A percentile compares a stretch with the other conserved stretches of the same genome.
Evolutionary conservation across 2,329 filamentous ascomycete genomes (phyloP).

Genomic region (Plenodomus lindquistii): DNA sequence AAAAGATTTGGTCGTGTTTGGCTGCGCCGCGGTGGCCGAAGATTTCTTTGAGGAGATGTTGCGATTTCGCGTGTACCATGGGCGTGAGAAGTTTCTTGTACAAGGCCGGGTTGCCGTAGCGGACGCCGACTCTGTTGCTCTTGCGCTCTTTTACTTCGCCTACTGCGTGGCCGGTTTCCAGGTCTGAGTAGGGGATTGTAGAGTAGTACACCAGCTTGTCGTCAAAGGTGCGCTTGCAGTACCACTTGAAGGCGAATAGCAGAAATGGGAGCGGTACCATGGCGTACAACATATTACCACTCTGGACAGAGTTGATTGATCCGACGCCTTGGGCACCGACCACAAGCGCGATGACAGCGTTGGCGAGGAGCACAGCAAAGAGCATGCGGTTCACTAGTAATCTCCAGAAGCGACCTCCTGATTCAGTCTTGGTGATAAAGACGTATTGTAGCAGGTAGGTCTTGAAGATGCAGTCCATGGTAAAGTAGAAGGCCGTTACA

Average conservation of each 20-base stretch:
- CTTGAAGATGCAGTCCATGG: constrained; percentile 83
- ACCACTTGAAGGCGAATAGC: constrained; percentile 81
- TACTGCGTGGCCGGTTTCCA: constrained; percentile 53
- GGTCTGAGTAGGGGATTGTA: constrained; percentile 55
- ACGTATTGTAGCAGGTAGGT: constrained; percentile 87
- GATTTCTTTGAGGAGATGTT: constrained; percentile 79
- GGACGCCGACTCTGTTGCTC: constrained; percentile 68
- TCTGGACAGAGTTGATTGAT: constrained; percentile 45
- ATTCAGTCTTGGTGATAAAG: constrained; percentile 95
- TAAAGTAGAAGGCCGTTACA: constrained; percentile 85
- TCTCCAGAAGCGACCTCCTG: constrained; percentile 89
- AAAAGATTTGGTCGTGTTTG: constrained; percentile 38
- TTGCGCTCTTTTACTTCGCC: constrained; percentile 34
- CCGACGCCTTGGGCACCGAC: constrained; percentile 68
- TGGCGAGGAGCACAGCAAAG: constrained; percentile 76
- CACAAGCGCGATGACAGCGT: constrained; percentile 76
- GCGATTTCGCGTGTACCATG: constrained; percentile 90
- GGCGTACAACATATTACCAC: constrained; percentile 63
- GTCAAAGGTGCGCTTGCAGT: constrained; percentile 77
- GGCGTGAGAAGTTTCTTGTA: constrained; percentile 67
- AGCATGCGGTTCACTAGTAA: constrained; percentile 89
- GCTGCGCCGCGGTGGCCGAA: constrained; percentile 78
- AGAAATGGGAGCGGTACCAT: constrained; percentile 77
- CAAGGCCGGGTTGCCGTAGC: constrained; percentile 88
- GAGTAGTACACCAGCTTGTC: constrained; percentile 78